Conservation (phyloP, 192 early-diverging fungal species). For the Glomus cerebriforme region DNA sequence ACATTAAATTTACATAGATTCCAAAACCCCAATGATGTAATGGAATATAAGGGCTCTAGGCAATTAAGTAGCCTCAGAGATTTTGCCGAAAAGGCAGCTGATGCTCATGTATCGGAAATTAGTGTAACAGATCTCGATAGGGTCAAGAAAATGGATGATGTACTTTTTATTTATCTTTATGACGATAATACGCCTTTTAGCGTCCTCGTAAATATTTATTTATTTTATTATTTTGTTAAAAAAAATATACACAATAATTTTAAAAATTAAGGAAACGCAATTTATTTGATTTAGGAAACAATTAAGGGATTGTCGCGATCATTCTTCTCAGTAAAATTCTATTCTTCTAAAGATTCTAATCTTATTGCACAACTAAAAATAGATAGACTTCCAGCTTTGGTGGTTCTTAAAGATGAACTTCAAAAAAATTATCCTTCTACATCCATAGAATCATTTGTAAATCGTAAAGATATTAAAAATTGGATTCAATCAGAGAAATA, state of each 20-base stretch:
- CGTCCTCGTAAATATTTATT: slow-evolving; percentile 31
- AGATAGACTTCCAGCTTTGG: slow-evolving; percentile 46
- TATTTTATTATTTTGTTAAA: not conserved
- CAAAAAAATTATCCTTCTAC: slow-evolving; percentile 35
- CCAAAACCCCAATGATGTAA: slow-evolving; percentile 34
- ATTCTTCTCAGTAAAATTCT: slow-evolving; percentile 36
- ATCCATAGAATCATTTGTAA: slow-evolving; percentile 24
- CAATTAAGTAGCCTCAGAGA: slow-evolving; percentile 50
- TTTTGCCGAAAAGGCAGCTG: slow-evolving; percentile 55
- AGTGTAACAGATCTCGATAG: slow-evolving; percentile 44
- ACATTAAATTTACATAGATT: slow-evolving; percentile 44
- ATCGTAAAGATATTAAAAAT: slow-evolving; percentile 48
- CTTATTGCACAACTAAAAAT: slow-evolving; percentile 32
- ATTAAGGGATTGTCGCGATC: slow-evolving; percentile 31
- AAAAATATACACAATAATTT: not conserved
- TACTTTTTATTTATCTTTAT: slow-evolving; percentile 60
- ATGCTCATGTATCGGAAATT: slow-evolving; percentile 36
- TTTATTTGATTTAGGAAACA: slow-evolving; percentile 13
- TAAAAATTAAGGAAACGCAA: not conserved
- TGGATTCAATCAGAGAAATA: slow-evolving; percentile 70
- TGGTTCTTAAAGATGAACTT: slow-evolving; percentile 65
- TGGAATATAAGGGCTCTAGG: slow-evolving; percentile 50
- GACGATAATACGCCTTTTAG: slow-evolving; percentile 48
- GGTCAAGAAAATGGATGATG: slow-evolving; percentile 40
- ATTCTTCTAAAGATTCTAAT: slow-evolving; percentile 39